These are phyloP conservation scores for Petrea volubilis DNA, from an alignment of 257 asterid genomes.

Conservation along the genomic window DNA sequence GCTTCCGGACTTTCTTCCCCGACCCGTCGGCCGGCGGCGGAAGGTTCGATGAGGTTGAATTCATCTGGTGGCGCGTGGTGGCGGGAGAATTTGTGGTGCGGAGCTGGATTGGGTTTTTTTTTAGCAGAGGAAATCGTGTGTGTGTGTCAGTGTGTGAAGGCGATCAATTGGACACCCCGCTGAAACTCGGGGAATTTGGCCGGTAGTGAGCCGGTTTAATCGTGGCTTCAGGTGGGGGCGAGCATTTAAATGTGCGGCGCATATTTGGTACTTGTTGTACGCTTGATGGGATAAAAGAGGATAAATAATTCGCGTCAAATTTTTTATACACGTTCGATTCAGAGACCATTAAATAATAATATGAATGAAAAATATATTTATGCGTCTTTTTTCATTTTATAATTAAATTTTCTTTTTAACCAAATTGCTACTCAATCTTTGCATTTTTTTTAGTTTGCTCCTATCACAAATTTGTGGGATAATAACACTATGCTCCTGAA, in stretches of 20 bases:
- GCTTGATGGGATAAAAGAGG: too few relatives aligned
- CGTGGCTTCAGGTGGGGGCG: background rate
- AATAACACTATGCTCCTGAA: too few relatives aligned
- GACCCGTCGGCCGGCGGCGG: slow-evolving; percentile 37
- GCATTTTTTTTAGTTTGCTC: too few relatives aligned
- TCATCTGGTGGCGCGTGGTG: slow-evolving; percentile 42
- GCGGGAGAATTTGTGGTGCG: slow-evolving; percentile 14
- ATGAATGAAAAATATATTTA: too few relatives aligned
- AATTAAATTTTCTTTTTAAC: too few relatives aligned
- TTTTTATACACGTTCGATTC: too few relatives aligned
- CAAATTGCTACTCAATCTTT: too few relatives aligned
- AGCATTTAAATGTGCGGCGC: background rate
- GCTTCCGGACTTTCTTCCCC: slow-evolving; percentile 72
- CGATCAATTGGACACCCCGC: background rate
- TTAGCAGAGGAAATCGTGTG: background rate
- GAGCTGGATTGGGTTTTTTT: background rate
- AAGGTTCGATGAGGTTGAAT: slow-evolving; percentile 40
- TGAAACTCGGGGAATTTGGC: background rate
- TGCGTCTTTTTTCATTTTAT: too few relatives aligned
- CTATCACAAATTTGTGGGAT: too few relatives aligned
- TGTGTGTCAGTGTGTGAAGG: background rate
- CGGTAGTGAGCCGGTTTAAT: background rate
- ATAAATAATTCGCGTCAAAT: too few relatives aligned
- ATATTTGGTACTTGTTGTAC: background rate
- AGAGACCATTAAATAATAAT: too few relatives aligned